Conservation (phyloP, 257 asterid species). For the Gentiana macrophylla region DNA sequence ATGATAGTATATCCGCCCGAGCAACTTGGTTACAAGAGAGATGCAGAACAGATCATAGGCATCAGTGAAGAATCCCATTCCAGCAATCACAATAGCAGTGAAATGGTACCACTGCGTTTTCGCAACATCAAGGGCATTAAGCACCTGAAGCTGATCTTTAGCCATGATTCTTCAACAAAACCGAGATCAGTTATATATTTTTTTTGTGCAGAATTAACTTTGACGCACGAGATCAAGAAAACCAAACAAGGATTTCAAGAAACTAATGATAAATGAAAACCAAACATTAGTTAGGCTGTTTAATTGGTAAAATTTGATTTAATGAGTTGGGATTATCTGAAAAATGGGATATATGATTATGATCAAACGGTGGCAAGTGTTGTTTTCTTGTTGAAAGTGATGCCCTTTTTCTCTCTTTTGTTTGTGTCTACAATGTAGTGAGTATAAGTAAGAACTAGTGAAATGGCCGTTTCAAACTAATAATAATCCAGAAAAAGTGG, state of each 20-base stretch:
- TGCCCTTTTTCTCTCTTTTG: too few species aligned
- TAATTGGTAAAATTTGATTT: too few species aligned
- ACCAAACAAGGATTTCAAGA: background rate
- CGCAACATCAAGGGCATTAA: slow-evolving; percentile 54
- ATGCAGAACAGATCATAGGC: slow-evolving; percentile 59
- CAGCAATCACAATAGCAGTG: slow-evolving; percentile 60
- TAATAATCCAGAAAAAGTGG: too few species aligned
- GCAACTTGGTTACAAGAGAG: slow-evolving; percentile 31
- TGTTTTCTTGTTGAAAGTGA: too few species aligned
- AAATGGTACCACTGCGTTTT: slow-evolving; percentile 55
- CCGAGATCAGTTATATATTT: too few species aligned
- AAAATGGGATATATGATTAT: too few species aligned
- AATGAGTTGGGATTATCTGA: too few species aligned
- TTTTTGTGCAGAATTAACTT: background rate
- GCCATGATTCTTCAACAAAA: slow-evolving; percentile 19
- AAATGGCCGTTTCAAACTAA: too few species aligned
- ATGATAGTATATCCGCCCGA: slow-evolving; percentile 49
- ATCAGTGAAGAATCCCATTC: slow-evolving; percentile 71
- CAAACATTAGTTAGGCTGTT: background rate
- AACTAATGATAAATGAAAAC: background rate
- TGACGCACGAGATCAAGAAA: background rate
- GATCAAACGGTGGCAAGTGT: too few species aligned
- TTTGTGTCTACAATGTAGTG: too few species aligned
- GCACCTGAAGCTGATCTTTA: slow-evolving; percentile 36
- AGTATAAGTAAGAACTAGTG: too few species aligned